Conservation (phyloP, 2,329 filamentous ascomycete species). For the Exophiala oligosperma region DNA sequence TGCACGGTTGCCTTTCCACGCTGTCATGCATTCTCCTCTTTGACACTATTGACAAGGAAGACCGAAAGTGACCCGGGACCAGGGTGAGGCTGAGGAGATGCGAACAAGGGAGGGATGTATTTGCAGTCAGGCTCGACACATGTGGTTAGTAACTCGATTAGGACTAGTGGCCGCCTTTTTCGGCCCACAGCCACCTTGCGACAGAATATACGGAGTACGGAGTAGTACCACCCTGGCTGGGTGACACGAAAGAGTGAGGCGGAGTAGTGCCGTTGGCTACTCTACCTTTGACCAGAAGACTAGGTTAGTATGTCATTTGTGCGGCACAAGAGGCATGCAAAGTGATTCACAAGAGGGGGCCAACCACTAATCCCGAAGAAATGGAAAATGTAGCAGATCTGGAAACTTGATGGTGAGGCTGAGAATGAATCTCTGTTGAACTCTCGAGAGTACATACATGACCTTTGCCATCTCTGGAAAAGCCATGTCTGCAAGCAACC, state of each 20-base stretch:
- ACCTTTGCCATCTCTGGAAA: conserved; percentile 2
- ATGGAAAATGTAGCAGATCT: no score
- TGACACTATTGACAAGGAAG: no score
- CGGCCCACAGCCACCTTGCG: not conserved
- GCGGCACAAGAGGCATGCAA: not conserved
- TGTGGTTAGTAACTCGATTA: not conserved
- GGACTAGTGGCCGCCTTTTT: not conserved
- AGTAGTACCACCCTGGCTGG: not conserved
- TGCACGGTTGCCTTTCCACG: not conserved
- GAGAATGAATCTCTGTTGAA: conserved; percentile 14
- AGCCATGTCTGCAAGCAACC: conserved; percentile 15
- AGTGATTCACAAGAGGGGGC: not conserved
- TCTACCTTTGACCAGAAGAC: not conserved
- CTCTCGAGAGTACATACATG: not conserved
- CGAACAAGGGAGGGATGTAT: not conserved
- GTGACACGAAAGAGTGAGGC: conserved; percentile 2
- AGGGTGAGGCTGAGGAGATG: not conserved
- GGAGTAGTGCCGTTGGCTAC: not conserved
- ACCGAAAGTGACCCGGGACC: no score
- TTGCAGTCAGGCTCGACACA: not conserved
- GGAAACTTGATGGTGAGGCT: not conserved
- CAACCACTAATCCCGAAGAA: not conserved
- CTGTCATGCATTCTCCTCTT: not conserved
- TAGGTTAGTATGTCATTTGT: not conserved
- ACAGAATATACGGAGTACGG: not conserved